A percentile compares a stretch with the other conserved stretches of the same genome.
Conservation (phyloP, 768 basidiomycete genomes). For the Vararia minispora region DNA sequence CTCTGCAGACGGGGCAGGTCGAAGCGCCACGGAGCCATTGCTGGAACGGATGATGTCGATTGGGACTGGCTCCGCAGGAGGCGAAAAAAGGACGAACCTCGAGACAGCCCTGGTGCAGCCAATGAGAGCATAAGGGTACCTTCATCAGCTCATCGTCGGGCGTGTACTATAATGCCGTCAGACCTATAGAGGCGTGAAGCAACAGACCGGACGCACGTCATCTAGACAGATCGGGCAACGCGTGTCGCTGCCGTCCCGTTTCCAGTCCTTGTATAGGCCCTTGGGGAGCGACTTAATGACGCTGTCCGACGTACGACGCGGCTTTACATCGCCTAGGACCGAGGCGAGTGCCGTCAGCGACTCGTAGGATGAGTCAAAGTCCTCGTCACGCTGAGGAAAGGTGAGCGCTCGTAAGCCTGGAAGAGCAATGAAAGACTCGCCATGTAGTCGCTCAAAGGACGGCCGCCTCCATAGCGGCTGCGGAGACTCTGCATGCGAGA, state of each 20-base stretch:
- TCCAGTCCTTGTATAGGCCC: conserved; percentile 60
- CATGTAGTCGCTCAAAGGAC: conserved; percentile 41
- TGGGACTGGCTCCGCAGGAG: not conserved
- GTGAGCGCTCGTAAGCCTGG: conserved; percentile 4
- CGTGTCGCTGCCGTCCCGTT: conserved; percentile 45
- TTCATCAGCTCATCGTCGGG: conserved; percentile 52
- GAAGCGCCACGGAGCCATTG: conserved; percentile 73
- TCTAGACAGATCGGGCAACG: conserved; percentile 81
- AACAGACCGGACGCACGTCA: conserved; percentile 41
- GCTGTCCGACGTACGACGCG: conserved; percentile 50
- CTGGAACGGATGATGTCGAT: conserved; percentile 24
- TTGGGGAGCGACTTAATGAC: conserved; percentile 50
- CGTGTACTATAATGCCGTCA: conserved; percentile 41
- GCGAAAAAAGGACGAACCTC: conserved; percentile 34
- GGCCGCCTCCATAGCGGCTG: too few species aligned
- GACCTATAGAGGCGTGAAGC: conserved; percentile 6
- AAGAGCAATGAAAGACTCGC: conserved; percentile 25
- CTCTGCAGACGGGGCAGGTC: conserved; percentile 76
- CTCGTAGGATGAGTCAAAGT: conserved; percentile 71
- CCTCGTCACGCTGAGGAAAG: conserved; percentile 55
- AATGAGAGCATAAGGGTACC: conserved; percentile 63
- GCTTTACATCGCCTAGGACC: conserved; percentile 57
- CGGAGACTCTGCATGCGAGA: too few species aligned
- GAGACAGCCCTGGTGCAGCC: conserved; percentile 70
- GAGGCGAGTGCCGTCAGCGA: conserved; percentile 46